Base-by-base conservation (phyloP, 2,329 filamentous ascomycete species). In the Hymenoscyphus scutula region DNA sequence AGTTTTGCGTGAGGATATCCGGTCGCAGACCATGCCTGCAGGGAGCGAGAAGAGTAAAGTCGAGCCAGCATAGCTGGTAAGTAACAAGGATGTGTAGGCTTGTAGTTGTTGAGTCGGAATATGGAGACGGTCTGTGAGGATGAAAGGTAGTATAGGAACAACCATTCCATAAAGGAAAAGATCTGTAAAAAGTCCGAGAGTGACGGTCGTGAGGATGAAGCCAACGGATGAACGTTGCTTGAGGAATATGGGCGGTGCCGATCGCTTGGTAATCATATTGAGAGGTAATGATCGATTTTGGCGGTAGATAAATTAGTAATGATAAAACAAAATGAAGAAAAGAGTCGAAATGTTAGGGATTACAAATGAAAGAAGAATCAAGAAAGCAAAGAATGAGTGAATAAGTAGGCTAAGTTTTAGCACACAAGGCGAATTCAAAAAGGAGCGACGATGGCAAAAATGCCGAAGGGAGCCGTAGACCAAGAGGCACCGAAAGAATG, bases 101-200 rank as follows among this genome's bases (percentile, higher is more conserved):
- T 87, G 84, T 19, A 85, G 74, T 56, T 82, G 73, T 5, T 77
- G 68, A 6, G 79, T 70, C 0, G 82, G 80, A 7, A 84, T 65
- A 1, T 76, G 68, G 23, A 86, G 73, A 5, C 83, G 78, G 60
- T 82, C 78, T 55, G 77, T 71, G 1, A 87, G 79, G 74, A 87
- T 79, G 65, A 82, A 87, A 0, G 84, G 84, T 1, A 86, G 73
- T 8, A 86, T 79, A 0, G 84, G 84, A 0, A 86, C 83, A 17
- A 87, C 77, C 2, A 87, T 75, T 1, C 81, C 82, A 69, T 86
- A 87, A 1, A 87, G 77, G 70, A 86, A 86, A 13, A 86, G 74
- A 69, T 86, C 84, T 0, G 81, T 83, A 68, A 85, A 86, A 1
- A 84, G 77, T 53, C 80, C 82, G 23, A 83, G 73, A 3, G 77